A percentile compares a stretch with the other conserved stretches of the same genome.
These are phyloP conservation scores for Rugonectria rugulosa DNA, from an alignment of 2,329 filamentous ascomycete genomes.

Conservation along the genomic window DNA sequence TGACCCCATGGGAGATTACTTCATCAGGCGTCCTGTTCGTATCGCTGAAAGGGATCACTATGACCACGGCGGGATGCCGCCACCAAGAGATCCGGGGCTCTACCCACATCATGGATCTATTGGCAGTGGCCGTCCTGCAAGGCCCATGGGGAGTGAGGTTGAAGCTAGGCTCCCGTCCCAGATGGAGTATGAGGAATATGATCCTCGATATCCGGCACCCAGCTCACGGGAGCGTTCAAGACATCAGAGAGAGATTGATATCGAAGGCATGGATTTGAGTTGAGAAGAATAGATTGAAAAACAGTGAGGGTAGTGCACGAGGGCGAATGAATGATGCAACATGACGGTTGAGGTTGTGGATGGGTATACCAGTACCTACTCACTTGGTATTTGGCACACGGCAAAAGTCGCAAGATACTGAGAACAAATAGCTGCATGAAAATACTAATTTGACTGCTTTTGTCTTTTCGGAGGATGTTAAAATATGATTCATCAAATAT, in stretches of 20 bases:
- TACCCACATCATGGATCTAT: constrained; percentile 19
- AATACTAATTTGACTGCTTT: no score
- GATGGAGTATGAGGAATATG: constrained; percentile 51
- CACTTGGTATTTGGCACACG: no score
- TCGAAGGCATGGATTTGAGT: no score
- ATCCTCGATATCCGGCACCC: constrained; percentile 49
- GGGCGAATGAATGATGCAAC: no score
- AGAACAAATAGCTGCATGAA: no score
- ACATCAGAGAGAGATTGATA: constrained; percentile 6
- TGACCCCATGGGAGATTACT: constrained; percentile 55
- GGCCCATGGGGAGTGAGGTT: constrained; percentile 6
- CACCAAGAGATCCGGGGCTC: constrained; percentile 17
- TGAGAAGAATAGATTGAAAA: no score
- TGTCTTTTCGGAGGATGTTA: no score
- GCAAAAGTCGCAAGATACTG: no score
- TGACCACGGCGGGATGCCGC: constrained; percentile 29
- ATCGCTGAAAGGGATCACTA: constrained; percentile 39
- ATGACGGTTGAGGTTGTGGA: no score
- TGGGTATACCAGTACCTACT: no score
- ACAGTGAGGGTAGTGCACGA: no score
- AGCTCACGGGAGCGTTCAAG: constrained; percentile 6
- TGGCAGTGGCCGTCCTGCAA: background rate
- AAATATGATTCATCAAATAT: no score
- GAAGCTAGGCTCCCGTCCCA: constrained; percentile 8
- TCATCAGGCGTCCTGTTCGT: constrained; percentile 51